phyloP scores from a whole-genome alignment of 192 early-diverging fungal genomes.

The Globomyces pollinis-pini region DNA sequence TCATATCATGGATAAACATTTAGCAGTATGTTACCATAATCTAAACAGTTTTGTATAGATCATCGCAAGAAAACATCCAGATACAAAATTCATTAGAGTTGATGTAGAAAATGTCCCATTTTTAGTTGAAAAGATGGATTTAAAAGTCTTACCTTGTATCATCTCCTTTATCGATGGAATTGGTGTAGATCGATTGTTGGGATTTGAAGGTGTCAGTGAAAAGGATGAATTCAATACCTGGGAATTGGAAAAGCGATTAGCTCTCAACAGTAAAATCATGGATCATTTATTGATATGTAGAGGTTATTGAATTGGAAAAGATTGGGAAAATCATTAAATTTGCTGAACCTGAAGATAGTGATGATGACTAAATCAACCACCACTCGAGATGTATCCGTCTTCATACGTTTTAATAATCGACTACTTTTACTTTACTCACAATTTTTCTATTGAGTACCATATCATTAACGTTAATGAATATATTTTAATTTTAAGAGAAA shows the following conservation, averaged over 20 bases:
- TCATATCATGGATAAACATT: slow-evolving; percentile 85
- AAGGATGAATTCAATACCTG: slow-evolving; percentile 76
- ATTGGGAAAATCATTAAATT: slow-evolving; percentile 2
- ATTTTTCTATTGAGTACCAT: no score
- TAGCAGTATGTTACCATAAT: slow-evolving; percentile 42
- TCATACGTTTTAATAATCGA: no score
- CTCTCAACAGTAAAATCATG: slow-evolving; percentile 43
- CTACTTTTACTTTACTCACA: no score
- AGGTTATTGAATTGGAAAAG: neutral
- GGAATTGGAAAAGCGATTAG: slow-evolving; percentile 62
- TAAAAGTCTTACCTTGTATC: slow-evolving; percentile 84
- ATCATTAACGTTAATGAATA: no score
- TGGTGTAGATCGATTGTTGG: slow-evolving; percentile 70
- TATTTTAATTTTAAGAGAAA: no score
- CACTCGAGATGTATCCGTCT: no score
- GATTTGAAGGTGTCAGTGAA: slow-evolving; percentile 92
- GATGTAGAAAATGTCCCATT: slow-evolving; percentile 87
- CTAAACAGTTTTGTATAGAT: no score
- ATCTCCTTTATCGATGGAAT: slow-evolving; percentile 68
- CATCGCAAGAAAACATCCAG: slow-evolving; percentile 71
- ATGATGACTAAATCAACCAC: slow-evolving; percentile 7
- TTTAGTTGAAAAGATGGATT: slow-evolving; percentile 77
- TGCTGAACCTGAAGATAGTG: slow-evolving; percentile 3
- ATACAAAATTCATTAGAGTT: slow-evolving; percentile 82
- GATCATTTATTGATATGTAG: neutral